These are phyloP conservation scores for Fonsecaea multimorphosa DNA, from an alignment of 2,329 filamentous ascomycete genomes.

Conservation along the genomic window DNA sequence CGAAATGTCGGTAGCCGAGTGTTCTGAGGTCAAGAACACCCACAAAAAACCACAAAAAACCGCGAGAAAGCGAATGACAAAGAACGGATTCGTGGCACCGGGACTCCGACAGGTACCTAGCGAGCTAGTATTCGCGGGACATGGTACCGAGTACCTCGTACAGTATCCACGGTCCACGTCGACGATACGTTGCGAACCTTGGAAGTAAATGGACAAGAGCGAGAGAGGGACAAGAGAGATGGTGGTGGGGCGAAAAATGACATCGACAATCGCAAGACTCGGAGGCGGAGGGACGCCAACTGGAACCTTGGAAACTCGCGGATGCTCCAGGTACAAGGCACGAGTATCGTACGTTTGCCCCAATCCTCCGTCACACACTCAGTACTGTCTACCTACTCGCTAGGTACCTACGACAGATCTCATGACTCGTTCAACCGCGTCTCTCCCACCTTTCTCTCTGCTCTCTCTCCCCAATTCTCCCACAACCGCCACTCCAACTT, in stretches of 20 bases:
- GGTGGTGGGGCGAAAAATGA: slow-evolving; percentile 15
- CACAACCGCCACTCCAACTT: neutral
- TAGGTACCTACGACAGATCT: too few relatives aligned
- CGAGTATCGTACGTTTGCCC: neutral
- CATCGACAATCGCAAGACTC: neutral
- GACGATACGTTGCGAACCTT: neutral
- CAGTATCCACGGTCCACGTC: neutral
- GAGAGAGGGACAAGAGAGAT: neutral
- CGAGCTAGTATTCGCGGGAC: too few relatives aligned
- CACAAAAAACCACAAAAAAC: slow-evolving; percentile 13
- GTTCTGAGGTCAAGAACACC: neutral
- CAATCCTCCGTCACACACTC: too few relatives aligned
- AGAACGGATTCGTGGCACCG: neutral
- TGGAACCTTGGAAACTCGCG: slow-evolving; percentile 2
- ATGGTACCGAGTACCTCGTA: too few relatives aligned
- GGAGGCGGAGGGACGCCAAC: too few relatives aligned
- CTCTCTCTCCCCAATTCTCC: neutral
- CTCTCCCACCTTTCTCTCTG: neutral
- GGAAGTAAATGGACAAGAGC: neutral
- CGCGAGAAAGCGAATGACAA: slow-evolving; percentile 7
- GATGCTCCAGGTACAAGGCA: neutral
- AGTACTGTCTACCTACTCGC: too few relatives aligned
- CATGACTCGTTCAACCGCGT: neutral
- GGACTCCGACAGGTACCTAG: neutral
- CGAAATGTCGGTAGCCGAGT: slow-evolving; percentile 20